Evolutionary conservation across 768 basidiomycete genomes (phyloP).

Genomic region (Pulveroboletus frians): DNA sequence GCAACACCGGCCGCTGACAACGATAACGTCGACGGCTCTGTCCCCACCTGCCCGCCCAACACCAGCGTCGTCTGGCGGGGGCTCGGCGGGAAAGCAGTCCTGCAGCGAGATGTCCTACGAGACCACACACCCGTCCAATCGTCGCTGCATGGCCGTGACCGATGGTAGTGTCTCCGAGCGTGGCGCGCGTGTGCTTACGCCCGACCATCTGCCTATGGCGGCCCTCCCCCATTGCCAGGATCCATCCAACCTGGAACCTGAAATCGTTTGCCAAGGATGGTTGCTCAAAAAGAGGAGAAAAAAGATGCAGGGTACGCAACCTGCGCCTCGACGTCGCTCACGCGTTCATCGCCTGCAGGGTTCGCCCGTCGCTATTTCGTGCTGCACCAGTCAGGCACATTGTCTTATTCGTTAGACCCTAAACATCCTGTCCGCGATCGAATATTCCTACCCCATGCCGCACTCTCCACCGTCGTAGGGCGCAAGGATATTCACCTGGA

Average conservation of each 20-base stretch:
- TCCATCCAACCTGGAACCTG: slow-evolving; percentile 8
- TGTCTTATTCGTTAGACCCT: slow-evolving; percentile 71
- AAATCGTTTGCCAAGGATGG: slow-evolving; percentile 65
- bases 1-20: slow-evolving; percentile 5
- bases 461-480: slow-evolving; percentile 70
- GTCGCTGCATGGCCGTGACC: not conserved
- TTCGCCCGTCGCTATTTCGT: slow-evolving; percentile 83
- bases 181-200: not conserved
- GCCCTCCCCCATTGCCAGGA: not conserved
- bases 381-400: slow-evolving; percentile 59
- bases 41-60: not conserved
- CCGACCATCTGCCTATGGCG: slow-evolving; percentile 9
- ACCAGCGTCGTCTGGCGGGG: not conserved
- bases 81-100: slow-evolving; percentile 4
- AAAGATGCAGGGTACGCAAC: slow-evolving; percentile 71
- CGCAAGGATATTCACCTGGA: slow-evolving; percentile 81
- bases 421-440: slow-evolving; percentile 69
- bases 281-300: slow-evolving; percentile 82
- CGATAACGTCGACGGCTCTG: not conserved
- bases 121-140: slow-evolving; percentile 1
- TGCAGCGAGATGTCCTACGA: slow-evolving; percentile 2
- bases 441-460: slow-evolving; percentile 59
- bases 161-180: slow-evolving; percentile 9
- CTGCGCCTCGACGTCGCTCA: not conserved
- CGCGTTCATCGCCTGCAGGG: slow-evolving; percentile 38